Evolutionary conservation across 768 basidiomycete genomes (phyloP), one percentile per base, ranked within the genome.

Genomic region (Tylopilus sp.): DNA sequence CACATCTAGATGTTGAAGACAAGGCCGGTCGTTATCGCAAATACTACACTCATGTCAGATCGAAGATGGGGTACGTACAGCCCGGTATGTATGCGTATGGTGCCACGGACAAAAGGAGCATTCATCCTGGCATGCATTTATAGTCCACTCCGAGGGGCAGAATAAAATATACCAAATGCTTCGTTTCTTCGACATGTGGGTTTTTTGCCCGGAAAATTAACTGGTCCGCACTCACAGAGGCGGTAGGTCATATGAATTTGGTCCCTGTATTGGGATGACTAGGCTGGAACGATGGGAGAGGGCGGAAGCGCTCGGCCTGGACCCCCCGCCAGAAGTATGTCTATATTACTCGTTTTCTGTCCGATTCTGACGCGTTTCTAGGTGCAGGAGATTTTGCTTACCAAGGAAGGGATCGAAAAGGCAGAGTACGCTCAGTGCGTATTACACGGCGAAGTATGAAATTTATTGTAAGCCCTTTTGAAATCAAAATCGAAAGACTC

Each of bases 271-370:
- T 20, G 88, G 90, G 0, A 77, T 91, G 48, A 79, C 83, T n/a
- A 82, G 94, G 25, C 70, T 95, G 13, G 83, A 94, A 55, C 76
- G 95, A 35, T 98, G 93, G 91, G 81, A 94, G 62, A 77, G 94
- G 44, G 95, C 95, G 0, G 67, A 83, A 23, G 76, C 77, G 10
- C 74, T 95, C 40, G 91, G 91, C 2, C 72, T 97, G 18, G 75
- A 85, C 42, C 95, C 94, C 13, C 93, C 92, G 3, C 55, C 63
- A 15, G 89, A 92, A 76, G 92, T 88, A 58, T 51, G 80, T 51
- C 9, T 23, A 18, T 18, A 10, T 12, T 17, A 3, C 10, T 21
- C 15, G 33, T 17, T n/a, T 4, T 9, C 26, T 20, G 3, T 17
- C 40, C 25, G 49, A 35, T 22, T 33, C 44, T 23, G 48, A 41